These are phyloP conservation scores for Metrosideros polymorpha DNA, from an alignment of 441 rosid species.

Conservation along the genomic window DNA sequence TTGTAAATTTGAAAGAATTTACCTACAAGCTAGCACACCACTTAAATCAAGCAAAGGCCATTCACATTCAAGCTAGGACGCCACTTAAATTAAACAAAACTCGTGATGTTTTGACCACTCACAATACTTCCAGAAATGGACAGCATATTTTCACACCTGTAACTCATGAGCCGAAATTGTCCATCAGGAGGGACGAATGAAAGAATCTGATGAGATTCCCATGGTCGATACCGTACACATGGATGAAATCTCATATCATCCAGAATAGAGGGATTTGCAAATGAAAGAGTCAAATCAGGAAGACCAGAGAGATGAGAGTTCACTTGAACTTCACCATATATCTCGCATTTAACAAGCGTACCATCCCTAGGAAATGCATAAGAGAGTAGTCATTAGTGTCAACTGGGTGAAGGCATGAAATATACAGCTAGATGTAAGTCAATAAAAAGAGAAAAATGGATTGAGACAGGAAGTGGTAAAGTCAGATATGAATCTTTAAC, in stretches of 20 bases:
- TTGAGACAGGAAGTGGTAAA: background rate
- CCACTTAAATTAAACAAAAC: background rate
- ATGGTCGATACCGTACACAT: slow-evolving; percentile 81
- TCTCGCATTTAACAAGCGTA: slow-evolving; percentile 72
- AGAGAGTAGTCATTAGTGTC: background rate
- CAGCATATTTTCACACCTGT: slow-evolving; percentile 37
- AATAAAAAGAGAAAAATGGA: background rate
- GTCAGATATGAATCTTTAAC: background rate
- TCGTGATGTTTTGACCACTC: background rate
- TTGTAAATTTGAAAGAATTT: background rate
- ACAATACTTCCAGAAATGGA: background rate
- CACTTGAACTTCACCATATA: slow-evolving; percentile 83
- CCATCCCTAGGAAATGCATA: slow-evolving; percentile 61
- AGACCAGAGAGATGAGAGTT: slow-evolving; percentile 86
- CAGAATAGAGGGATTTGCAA: slow-evolving; percentile 65
- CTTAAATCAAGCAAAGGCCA: background rate
- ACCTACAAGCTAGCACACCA: background rate
- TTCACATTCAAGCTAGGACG: background rate
- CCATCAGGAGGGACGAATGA: slow-evolving; percentile 99
- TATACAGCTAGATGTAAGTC: background rate
- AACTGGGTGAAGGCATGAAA: background rate
- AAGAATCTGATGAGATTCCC: slow-evolving; percentile 89
- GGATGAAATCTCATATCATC: slow-evolving; percentile 90
- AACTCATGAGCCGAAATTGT: slow-evolving; percentile 89
- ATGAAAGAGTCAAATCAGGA: slow-evolving; percentile 89